Conservation (phyloP, 345 rosid species). For the Brassica cretica region DNA sequence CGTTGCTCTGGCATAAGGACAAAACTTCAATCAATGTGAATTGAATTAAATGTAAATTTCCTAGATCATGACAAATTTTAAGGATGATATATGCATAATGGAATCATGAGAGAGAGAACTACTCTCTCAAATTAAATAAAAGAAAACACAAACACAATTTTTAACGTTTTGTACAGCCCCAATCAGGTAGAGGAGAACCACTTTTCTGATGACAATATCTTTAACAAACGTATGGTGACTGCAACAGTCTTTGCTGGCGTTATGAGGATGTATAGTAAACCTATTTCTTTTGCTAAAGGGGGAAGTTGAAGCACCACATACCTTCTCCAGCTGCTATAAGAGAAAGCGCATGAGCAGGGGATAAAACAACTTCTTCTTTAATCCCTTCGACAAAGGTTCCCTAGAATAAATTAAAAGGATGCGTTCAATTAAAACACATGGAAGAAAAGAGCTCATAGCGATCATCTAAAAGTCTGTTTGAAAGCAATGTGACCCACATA, state of each 20-base stretch:
- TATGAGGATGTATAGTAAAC: slow-evolving; percentile 14
- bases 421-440: neutral
- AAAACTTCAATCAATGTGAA: slow-evolving; percentile 12
- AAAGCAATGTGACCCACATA: no score
- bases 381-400: slow-evolving; percentile 98
- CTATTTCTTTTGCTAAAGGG: slow-evolving; percentile 24
- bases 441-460: no score
- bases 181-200: slow-evolving; percentile 1
- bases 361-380: slow-evolving; percentile 97
- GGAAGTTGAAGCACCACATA: slow-evolving; percentile 37
- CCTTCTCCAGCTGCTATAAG: slow-evolving; percentile 99
- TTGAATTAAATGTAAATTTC: neutral
- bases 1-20: slow-evolving; percentile 78
- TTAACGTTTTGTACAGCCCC: slow-evolving; percentile 1
- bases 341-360: slow-evolving; percentile 98
- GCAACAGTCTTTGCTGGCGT: slow-evolving; percentile 4
- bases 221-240: slow-evolving; percentile 1
- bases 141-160: neutral
- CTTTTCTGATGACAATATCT: slow-evolving; percentile 10
- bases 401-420: slow-evolving; percentile 43
- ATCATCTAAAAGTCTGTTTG: no score
- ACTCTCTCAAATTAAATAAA: neutral
- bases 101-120: slow-evolving; percentile 1
- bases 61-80: slow-evolving; percentile 11
- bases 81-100: slow-evolving; percentile 6